Evolutionary conservation across 2,329 filamentous ascomycete genomes (phyloP), one percentile per base, ranked within the genome.

Genomic region (Mariannaea sp.): DNA sequence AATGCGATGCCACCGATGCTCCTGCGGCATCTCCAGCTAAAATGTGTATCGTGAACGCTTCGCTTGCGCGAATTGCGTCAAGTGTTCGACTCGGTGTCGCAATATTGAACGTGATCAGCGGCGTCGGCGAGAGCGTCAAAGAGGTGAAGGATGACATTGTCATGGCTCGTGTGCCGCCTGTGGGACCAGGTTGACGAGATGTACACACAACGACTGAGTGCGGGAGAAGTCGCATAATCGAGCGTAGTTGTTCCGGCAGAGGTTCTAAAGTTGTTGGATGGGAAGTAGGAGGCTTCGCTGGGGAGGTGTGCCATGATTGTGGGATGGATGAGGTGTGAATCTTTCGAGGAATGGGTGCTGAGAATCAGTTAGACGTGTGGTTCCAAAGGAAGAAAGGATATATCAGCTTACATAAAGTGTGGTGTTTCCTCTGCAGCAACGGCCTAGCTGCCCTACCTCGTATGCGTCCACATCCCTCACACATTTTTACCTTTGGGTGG

Each of bases 101-200:
- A 42, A 85, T 74, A 69, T 85, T 85, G 73, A 85, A 84, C 0
- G 77, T 78, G 6, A 85, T 69, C 9, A 80, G 70, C 1, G 81
- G 81, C 20, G 69, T 73, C 0, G 81, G 81, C n/a, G 65, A 59
- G 14, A 84, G 72, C 13, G 79, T 76, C 20, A 85, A 69, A 0
- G 80, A 83, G 2, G 81, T 81, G 57, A 85, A 78, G 2, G 81
- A 84, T 6, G 82, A 84, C 73, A 84, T 81, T 26, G 82, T 84
- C 76, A 85, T 81, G 41, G 77, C 82, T 26, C 77, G 74, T 5
- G 76, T 65, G 33, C 62, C 48, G 55, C 68, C 17, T 26, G 66
- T 57, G 29, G 68, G 55, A 24, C 65, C 57, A 36, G 68, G 56
- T n/a, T 72, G 67, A n/a, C 71, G 66, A 17, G 79, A 71, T 17